phyloP scores from a whole-genome alignment of 2,329 filamentous ascomycete genomes.

The Epichloe bromicola region DNA sequence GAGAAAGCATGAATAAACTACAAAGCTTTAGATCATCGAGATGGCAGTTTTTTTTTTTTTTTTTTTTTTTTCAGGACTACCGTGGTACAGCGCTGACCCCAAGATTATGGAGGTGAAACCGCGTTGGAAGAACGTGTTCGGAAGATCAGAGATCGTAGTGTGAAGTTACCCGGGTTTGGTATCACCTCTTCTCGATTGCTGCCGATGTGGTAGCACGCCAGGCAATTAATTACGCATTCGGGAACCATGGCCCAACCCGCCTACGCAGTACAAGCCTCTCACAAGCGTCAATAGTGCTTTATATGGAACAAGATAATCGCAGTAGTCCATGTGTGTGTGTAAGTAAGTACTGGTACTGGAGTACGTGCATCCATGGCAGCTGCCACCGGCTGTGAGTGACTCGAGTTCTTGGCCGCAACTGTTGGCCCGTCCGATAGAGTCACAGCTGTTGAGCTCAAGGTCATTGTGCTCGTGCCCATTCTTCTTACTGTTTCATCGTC shows the following conservation, averaged over 20 bases:
- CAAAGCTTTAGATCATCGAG: background rate
- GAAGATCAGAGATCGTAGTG: no score
- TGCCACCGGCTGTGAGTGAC: background rate
- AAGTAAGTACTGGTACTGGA: no score
- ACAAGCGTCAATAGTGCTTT: background rate
- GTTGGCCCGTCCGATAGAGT: no score
- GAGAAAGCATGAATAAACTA: constrained; percentile 3
- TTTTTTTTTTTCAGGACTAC: background rate
- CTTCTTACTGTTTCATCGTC: background rate
- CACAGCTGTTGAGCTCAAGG: background rate
- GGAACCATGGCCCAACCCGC: background rate
- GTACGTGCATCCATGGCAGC: background rate
- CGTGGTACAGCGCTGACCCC: no score
- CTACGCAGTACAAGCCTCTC: background rate
- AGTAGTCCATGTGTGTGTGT: no score
- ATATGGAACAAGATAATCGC: background rate
- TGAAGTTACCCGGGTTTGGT: no score
- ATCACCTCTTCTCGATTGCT: no score
- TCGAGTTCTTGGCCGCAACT: no score
- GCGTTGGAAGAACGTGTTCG: no score
- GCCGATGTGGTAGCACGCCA: no score
- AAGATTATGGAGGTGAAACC: no score
- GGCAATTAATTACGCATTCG: no score
- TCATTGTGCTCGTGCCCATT: background rate
- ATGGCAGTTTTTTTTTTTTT: background rate